Evolutionary conservation across 1,284 basidiomycete genomes (phyloP).

Genomic region (Schizophyllum amplum): DNA sequence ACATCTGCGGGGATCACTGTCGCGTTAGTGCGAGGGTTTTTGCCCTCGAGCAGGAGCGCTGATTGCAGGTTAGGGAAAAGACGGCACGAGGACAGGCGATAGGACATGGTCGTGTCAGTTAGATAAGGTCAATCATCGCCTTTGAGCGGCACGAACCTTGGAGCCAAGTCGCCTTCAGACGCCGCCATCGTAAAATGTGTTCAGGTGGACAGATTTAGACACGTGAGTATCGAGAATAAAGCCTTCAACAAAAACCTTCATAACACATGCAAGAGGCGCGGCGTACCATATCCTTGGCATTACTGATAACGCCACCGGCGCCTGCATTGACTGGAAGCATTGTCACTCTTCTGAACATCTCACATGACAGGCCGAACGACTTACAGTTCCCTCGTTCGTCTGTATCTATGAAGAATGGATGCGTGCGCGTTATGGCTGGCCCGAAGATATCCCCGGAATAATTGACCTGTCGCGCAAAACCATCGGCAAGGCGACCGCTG

Average conservation of each 20-base stretch:
- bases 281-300: slow-evolving; percentile 13
- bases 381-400: not conserved
- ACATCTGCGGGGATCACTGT: slow-evolving; percentile 15
- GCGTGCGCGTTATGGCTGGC: slow-evolving; percentile 1
- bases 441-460: slow-evolving; percentile 5
- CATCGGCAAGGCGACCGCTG: slow-evolving; percentile 12
- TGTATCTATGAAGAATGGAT: not conserved
- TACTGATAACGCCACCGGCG: slow-evolving; percentile 17
- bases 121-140: not conserved
- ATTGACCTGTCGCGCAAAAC: slow-evolving; percentile 12
- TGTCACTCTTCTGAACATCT: slow-evolving; percentile 4
- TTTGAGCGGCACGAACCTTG: not conserved
- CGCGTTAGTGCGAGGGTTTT: slow-evolving; percentile 12
- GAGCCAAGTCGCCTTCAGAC: not conserved
- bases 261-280: slow-evolving; percentile 4
- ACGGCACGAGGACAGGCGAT: not conserved
- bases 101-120: not conserved
- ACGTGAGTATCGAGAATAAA: not conserved
- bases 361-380: not conserved
- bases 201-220: not conserved
- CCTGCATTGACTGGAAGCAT: slow-evolving; percentile 13
- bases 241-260: slow-evolving; percentile 13
- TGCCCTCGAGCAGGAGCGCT: slow-evolving; percentile 5
- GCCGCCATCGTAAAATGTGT: not conserved
- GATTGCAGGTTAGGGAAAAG: not conserved